phyloP scores from a whole-genome alignment of 1,284 basidiomycete genomes.

The Ganoderma resinaceum region DNA sequence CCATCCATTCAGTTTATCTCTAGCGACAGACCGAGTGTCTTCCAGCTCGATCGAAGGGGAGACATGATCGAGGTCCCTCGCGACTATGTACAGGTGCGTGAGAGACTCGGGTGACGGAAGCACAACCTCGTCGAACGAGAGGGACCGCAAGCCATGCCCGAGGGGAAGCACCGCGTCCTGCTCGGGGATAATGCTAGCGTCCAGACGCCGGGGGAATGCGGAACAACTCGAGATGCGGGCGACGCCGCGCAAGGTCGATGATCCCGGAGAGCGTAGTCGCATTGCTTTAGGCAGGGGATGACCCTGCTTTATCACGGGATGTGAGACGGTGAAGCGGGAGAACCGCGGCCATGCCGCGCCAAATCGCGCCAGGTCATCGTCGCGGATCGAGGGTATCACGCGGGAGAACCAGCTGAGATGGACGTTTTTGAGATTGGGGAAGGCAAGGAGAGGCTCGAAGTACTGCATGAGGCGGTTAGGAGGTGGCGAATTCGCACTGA shows the following conservation, averaged over 20 bases:
- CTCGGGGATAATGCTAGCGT: background rate
- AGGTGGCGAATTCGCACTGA: no score
- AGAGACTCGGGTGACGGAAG: no score
- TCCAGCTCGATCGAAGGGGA: background rate
- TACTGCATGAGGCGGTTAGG: background rate
- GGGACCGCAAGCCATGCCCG: background rate
- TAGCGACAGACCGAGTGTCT: background rate
- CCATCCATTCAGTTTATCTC: background rate
- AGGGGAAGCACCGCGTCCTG: background rate
- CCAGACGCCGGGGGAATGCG: background rate
- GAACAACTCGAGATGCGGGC: background rate
- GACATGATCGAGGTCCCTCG: background rate
- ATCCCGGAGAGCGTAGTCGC: background rate
- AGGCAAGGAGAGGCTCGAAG: background rate
- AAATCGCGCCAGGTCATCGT: background rate
- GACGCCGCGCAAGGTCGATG: background rate
- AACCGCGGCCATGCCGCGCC: background rate
- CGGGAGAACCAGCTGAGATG: background rate
- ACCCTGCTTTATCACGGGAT: background rate
- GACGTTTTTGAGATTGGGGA: background rate
- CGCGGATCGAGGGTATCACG: background rate
- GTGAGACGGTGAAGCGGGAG: background rate
- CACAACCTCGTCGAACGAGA: no score
- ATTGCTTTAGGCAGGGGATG: no score
- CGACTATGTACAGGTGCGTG: background rate